phyloP scores from a whole-genome alignment of 1,139 yeast species.

The Hanseniaspora sp. region DNA sequence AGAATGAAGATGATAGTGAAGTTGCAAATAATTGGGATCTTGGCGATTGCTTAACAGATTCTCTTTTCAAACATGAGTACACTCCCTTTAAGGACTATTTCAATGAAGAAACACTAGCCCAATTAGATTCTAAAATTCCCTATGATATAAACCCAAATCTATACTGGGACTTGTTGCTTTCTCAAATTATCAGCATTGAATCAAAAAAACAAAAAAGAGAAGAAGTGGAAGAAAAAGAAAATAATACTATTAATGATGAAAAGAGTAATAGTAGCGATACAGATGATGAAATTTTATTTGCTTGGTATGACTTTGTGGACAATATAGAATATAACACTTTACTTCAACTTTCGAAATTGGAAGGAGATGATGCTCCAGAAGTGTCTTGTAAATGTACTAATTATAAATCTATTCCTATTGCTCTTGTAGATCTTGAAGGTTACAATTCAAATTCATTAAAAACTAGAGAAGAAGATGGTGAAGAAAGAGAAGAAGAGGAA shows the following conservation, averaged over 20 bases:
- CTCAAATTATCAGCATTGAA: not conserved
- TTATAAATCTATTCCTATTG: conserved; percentile 10
- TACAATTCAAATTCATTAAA: conserved; percentile 1
- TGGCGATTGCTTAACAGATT: not conserved
- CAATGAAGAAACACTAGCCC: not conserved
- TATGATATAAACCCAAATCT: conserved; percentile 10
- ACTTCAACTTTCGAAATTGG: not conserved
- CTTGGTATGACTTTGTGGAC: conserved; percentile 27
- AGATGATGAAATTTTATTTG: conserved; percentile 16
- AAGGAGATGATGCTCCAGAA: not conserved
- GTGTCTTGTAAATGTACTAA: not conserved
- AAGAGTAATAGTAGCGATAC: no score
- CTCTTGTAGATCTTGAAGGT: conserved; percentile 19
- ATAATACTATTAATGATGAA: no score
- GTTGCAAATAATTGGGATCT: no score
- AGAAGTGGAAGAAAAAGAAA: no score
- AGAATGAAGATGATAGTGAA: not conserved
- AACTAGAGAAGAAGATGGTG: not conserved
- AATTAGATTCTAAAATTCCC: not conserved
- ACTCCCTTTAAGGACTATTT: conserved; percentile 1
- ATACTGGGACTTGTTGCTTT: conserved; percentile 5
- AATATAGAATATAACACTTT: conserved; percentile 22
- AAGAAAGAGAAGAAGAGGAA: not conserved
- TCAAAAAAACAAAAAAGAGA: not conserved
- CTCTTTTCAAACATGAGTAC: conserved; percentile 1